phyloP scores from a whole-genome alignment of 2,329 filamentous ascomycete species.

The Aspergillus pseudonomiae region DNA sequence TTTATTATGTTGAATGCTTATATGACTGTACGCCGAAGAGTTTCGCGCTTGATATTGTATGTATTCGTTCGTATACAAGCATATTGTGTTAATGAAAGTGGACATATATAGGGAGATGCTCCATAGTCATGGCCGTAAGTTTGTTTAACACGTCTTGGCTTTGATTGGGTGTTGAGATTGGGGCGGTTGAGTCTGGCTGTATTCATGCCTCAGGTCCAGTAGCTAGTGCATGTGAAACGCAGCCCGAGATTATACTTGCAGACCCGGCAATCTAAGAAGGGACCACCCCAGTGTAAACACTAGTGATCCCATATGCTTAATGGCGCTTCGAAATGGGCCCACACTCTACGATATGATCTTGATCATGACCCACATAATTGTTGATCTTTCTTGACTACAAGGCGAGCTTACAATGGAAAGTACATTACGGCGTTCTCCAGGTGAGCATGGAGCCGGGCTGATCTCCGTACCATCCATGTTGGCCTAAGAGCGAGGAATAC shows the following conservation, averaged over 20 bases:
- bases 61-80: background rate
- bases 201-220: background rate
- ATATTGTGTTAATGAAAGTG: background rate
- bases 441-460: background rate
- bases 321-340: background rate
- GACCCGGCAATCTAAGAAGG: background rate
- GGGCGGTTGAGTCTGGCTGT: background rate
- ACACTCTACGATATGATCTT: background rate
- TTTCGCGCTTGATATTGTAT: background rate
- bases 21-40: background rate
- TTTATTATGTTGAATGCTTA: background rate
- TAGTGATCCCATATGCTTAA: background rate
- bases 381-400: background rate
- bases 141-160: background rate
- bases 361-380: conserved; percentile 2
- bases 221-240: background rate
- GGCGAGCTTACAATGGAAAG: background rate
- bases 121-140: background rate
- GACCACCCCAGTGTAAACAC: background rate
- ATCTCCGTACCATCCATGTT: conserved; percentile 2
- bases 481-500: background rate
- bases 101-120: background rate
- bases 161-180: background rate
- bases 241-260: background rate
- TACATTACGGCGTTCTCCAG: background rate